Evolutionary conservation across 1,139 yeast genomes (phyloP), one percentile per base, ranked within the genome.

Genomic region (Blastobotrys raffinosifermentans): DNA sequence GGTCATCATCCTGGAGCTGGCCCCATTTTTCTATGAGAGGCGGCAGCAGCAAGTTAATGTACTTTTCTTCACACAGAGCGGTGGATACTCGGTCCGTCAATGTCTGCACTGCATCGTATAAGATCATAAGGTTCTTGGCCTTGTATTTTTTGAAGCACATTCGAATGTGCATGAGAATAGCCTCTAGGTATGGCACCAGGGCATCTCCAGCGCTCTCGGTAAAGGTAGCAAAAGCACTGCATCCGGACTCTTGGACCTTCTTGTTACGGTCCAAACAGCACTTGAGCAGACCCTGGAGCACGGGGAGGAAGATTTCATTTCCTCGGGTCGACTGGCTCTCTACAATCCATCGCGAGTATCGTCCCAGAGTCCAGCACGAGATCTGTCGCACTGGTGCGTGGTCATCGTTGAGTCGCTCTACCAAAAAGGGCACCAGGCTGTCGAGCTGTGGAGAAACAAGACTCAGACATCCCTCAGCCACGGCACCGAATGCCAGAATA

Each of bases 191-290:
- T 2, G 80, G 77, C 10, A 65, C 64, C 25, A 80, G 64, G 40
- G 74, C 55, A 23, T 69, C 73, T 41, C 85, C 87, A 15, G 93
- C 72, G 44, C 73, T 77, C 55, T 89, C 96, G 34, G 89, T 77
- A 45, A 87, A 81, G 36, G 80, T 78, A 1, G 95, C 80, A 36
- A 91, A 72, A 7, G 96, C 85, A 30, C 89, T 77, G 53, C 95
- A 85, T 1, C 95, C 96, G 35, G 95, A 82, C 54, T 87, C 94
- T 63, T 91, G 98, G 11, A 91, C 98, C 44, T 83, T 85, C 56
- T 89, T 89, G 64, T 86, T 86, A 40, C 69, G 70, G 59, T 91
- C 97, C 49, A 86, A 66, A 22, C 85, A 78, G 59, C 93, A 81
- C 36, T 63, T 66, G 54, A 91, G 70, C 34, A 89, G 72, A 2